phyloP scores from a whole-genome alignment of 257 asterid genomes.

The Nicotiana noctiflora region DNA sequence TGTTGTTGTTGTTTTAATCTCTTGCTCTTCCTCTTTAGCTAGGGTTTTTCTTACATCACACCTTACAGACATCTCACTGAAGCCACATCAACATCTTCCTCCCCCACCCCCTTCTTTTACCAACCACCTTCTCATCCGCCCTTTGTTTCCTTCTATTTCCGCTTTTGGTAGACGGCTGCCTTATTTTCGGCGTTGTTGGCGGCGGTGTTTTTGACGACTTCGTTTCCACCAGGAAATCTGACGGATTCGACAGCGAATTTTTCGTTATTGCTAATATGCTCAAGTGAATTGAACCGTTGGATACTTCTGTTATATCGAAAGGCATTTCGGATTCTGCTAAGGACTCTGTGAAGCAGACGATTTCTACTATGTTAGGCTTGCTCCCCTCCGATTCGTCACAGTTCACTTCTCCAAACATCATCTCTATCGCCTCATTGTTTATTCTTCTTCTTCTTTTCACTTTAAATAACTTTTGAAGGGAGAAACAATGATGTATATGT shows the following conservation, averaged over 20 bases:
- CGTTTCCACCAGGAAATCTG: constrained; percentile 71
- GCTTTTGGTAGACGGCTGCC: constrained; percentile 23
- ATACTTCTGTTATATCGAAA: constrained; percentile 67
- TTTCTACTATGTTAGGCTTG: constrained; percentile 94
- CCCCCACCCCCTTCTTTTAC: constrained; percentile 22
- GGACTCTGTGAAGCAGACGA: constrained; percentile 98
- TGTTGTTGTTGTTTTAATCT: too few species aligned
- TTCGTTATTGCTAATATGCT: constrained; percentile 87
- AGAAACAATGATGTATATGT: too few species aligned
- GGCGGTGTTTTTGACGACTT: constrained; percentile 97
- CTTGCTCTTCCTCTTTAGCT: constrained; percentile 50
- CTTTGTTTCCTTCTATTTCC: constrained; percentile 31
- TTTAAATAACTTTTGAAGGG: too few species aligned
- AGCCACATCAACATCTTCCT: constrained; percentile 29
- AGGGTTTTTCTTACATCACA: too few species aligned
- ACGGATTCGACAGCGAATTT: constrained; percentile 67
- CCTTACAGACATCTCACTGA: constrained; percentile 42
- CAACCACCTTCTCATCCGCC: constrained; percentile 42
- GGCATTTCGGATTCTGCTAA: constrained; percentile 87
- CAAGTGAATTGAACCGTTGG: constrained; percentile 81
- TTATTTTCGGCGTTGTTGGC: constrained; percentile 89
- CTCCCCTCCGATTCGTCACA: constrained; percentile 81
- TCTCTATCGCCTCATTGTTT: constrained; percentile 69
- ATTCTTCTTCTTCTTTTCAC: too few species aligned
- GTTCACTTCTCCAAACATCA: constrained; percentile 65